Percentiles rank a stretch among this genome's conserved stretches.
These are phyloP conservation scores for Butyriboletus appendiculatus DNA, from an alignment of 1,284 basidiomycete genomes.

Conservation along the genomic window DNA sequence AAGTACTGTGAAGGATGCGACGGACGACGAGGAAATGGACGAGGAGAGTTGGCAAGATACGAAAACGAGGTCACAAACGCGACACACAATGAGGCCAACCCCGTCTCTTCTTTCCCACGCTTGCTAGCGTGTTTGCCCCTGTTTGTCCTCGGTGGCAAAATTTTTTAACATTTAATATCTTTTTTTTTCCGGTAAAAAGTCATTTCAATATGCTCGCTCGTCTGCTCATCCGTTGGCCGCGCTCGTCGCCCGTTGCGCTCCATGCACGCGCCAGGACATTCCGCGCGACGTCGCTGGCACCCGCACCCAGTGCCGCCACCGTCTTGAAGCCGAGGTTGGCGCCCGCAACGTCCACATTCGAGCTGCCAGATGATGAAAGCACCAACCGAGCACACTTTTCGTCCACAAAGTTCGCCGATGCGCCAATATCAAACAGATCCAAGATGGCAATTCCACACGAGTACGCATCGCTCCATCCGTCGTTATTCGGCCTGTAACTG, in stretches of 20 bases:
- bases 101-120: slow-evolving; percentile 24
- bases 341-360: not conserved
- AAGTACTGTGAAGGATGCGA: slow-evolving; percentile 4
- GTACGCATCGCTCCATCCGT: slow-evolving; percentile 27
- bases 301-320: slow-evolving; percentile 10
- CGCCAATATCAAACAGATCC: slow-evolving; percentile 32
- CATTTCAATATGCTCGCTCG: slow-evolving; percentile 24
- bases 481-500: not conserved
- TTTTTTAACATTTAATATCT: not conserved
- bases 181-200: not conserved
- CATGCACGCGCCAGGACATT: slow-evolving; percentile 17
- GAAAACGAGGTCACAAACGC: slow-evolving; percentile 25
- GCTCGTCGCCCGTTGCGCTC: slow-evolving; percentile 15
- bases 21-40: slow-evolving; percentile 9
- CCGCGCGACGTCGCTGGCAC: slow-evolving; percentile 9
- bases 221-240: slow-evolving; percentile 29
- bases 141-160: slow-evolving; percentile 24
- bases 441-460: slow-evolving; percentile 44
- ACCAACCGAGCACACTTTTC: slow-evolving; percentile 31
- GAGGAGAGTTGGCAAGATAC: slow-evolving; percentile 15
- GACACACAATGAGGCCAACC: slow-evolving; percentile 30
- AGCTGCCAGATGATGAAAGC: slow-evolving; percentile 9
- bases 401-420: slow-evolving; percentile 27
- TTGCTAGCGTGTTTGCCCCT: slow-evolving; percentile 19
- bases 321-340: slow-evolving; percentile 10